phyloP scores from a whole-genome alignment of 2,329 filamentous ascomycete species.

The Penicillium concentricum region DNA sequence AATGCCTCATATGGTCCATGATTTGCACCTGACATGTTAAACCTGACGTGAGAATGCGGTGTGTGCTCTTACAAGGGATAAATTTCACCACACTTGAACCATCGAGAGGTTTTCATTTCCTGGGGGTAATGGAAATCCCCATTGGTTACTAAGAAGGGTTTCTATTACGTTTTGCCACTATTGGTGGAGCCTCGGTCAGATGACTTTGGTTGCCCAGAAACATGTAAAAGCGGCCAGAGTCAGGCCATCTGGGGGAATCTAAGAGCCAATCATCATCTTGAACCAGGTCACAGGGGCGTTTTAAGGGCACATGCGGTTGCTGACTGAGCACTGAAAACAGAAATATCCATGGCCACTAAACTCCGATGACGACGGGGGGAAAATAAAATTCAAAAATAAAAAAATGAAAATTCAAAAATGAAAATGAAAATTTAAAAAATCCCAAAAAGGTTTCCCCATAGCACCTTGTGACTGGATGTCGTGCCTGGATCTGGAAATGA shows the following conservation, averaged over 20 bases:
- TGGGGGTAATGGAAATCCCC: constrained; percentile 30
- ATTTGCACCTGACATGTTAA: neutral
- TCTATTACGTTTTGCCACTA: constrained; percentile 39
- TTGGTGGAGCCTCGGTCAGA: constrained; percentile 30
- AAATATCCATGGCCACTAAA: constrained; percentile 7
- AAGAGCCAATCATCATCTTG: neutral
- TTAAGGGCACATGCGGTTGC: constrained; percentile 5
- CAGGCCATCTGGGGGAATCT: neutral
- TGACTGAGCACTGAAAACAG: constrained; percentile 9
- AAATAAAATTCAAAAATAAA: constrained; percentile 5
- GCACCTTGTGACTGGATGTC: constrained; percentile 23
- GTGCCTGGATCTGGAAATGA: constrained; percentile 19
- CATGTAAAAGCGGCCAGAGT: constrained; percentile 17
- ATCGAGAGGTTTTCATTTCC: constrained; percentile 23
- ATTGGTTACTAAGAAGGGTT: constrained; percentile 34
- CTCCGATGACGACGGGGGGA: constrained; percentile 11
- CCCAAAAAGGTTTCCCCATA: constrained; percentile 13
- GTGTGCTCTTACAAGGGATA: constrained; percentile 3
- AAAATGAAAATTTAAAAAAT: constrained; percentile 10
- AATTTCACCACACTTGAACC: too few relatives aligned
- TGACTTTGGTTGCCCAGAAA: constrained; percentile 23
- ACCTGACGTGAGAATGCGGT: constrained; percentile 5
- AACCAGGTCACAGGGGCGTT: constrained; percentile 3
- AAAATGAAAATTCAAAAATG: constrained; percentile 6
- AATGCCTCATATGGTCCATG: neutral